Evolutionary conservation across 2,329 filamentous ascomycete species (phyloP), one percentile per base, ranked within the genome.

Genomic region (Paramyrothecium roridum): DNA sequence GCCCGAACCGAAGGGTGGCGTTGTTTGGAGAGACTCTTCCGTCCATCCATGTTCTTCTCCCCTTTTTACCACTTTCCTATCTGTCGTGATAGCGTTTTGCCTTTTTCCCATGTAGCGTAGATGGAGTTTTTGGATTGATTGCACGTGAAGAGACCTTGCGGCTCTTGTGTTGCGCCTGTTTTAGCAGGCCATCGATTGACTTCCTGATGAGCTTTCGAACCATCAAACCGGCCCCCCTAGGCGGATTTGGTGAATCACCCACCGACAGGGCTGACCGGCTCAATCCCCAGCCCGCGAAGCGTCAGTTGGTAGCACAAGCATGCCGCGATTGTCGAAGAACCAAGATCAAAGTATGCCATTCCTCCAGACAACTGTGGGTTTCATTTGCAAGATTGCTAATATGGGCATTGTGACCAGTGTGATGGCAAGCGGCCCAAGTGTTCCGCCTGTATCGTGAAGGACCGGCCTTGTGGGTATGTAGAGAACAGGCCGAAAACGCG

Each of bases 151-250:
- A n/a, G 26, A 30, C 26, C 26, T 30, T 10, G 26, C 26, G 26
- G 26, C 26, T 30, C 26, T 30, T 30, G 26, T 30, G 26, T 30
- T 30, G 26, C 26, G 26, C 26, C 26, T 30, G 26, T 30, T 30
- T 30, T 30, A 30, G 26, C 26, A 30, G 26, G 26, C 26, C 26
- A 30, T 30, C 26, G 26, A 10, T 30, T 10, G 26, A 4, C 26
- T 30, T 30, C 26, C 26, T 30, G 26, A 30, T 30, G 26, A 30
- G 26, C 10, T 30, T 82, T 13, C 37, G 37, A 8, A 13, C 37
- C 37, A 43, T 43, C 37, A 43, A 43, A 13, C 37, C 37, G 37
- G n/a, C 12, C 13, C 37, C 37, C n/a, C n/a, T 13, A 6, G 13
- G n/a, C 13, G 37, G 37, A 13, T 19, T 19, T 43, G 13, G 13